These are phyloP conservation scores for Boechera divaricarpa DNA, from an alignment of 345 rosid genomes.

Conservation along the genomic window DNA sequence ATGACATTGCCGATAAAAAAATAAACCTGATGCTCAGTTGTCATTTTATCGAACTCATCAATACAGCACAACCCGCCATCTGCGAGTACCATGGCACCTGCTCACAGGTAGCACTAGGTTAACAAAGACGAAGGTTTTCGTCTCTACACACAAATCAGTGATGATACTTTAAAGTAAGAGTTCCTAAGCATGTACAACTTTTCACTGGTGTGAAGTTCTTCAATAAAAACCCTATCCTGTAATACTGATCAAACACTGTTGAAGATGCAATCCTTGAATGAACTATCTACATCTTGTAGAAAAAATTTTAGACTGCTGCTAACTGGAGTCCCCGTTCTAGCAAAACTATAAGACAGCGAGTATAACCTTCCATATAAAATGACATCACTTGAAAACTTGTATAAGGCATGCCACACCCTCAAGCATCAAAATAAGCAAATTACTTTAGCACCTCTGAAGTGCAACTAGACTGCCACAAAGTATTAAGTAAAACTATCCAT, in stretches of 20 bases:
- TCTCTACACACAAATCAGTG: slow-evolving; percentile 17
- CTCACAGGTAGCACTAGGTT: slow-evolving; percentile 36
- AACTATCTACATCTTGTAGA: slow-evolving; percentile 22
- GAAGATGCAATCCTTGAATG: slow-evolving; percentile 31
- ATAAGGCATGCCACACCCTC: slow-evolving; percentile 4
- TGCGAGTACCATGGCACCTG: slow-evolving; percentile 99
- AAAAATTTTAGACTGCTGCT: slow-evolving; percentile 19
- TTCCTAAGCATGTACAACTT: slow-evolving; percentile 29
- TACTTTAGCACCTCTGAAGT: slow-evolving; percentile 11
- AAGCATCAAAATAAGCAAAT: slow-evolving; percentile 9
- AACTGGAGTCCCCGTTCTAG: slow-evolving; percentile 7
- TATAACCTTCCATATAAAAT: slow-evolving; percentile 20
- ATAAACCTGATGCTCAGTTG: slow-evolving; percentile 91
- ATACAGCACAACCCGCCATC: slow-evolving; percentile 96
- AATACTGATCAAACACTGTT: slow-evolving; percentile 22
- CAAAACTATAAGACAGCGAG: slow-evolving; percentile 24
- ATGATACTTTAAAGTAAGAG: not conserved
- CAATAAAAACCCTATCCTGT: slow-evolving; percentile 24
- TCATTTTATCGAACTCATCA: slow-evolving; percentile 98
- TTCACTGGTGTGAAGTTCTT: slow-evolving; percentile 12
- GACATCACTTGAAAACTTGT: slow-evolving; percentile 5
- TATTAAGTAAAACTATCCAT: slow-evolving; percentile 16
- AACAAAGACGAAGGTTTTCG: slow-evolving; percentile 14
- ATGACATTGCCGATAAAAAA: slow-evolving; percentile 17
- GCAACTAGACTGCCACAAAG: slow-evolving; percentile 17